Conservation (phyloP, 768 basidiomycete genomes). For the Mycena venus region DNA sequence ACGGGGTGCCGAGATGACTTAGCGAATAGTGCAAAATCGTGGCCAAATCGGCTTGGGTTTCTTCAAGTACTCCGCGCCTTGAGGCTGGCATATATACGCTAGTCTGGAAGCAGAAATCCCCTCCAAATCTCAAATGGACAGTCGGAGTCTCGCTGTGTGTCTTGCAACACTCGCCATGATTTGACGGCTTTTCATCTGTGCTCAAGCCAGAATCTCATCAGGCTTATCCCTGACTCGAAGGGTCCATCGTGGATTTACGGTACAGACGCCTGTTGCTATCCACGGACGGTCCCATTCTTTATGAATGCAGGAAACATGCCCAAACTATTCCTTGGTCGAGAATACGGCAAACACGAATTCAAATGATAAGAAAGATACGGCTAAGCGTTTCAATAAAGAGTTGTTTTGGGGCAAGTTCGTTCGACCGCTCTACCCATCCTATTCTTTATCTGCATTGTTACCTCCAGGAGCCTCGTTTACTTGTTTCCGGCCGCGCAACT, state of each 20-base stretch:
- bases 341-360: conserved; percentile 24
- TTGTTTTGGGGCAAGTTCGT: conserved; percentile 7
- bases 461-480: neutral
- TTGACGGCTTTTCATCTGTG: neutral
- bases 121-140: neutral
- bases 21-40: too few species aligned
- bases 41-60: neutral
- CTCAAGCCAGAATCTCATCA: neutral
- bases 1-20: too few species aligned
- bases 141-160: neutral
- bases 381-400: neutral
- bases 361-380: conserved; percentile 8
- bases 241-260: conserved; percentile 1
- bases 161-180: neutral
- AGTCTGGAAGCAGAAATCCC: neutral
- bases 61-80: neutral
- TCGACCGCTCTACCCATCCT: neutral
- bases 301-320: conserved; percentile 3
- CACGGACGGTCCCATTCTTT: neutral
- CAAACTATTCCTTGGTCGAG: neutral
- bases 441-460: neutral
- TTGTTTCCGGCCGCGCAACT: neutral
- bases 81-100: neutral
- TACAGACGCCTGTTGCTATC: neutral
- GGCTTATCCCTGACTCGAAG: neutral